Percentiles rank a stretch among this genome's conserved stretches.
phyloP scores from a whole-genome alignment of 1,139 yeast genomes.

The Yamadazyma songkhlaensis region DNA sequence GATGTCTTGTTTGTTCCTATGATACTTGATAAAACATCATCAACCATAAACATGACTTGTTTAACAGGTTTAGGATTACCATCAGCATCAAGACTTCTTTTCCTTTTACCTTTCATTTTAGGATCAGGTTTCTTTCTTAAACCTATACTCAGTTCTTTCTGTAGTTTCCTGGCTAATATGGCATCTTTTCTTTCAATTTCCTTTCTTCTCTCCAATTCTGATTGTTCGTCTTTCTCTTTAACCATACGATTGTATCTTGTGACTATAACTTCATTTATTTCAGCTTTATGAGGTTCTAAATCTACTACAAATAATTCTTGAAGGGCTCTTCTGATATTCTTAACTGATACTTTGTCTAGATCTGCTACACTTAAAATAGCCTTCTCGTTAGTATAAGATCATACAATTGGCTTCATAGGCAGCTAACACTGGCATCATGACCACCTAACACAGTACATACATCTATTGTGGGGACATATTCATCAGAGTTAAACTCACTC shows the following conservation, averaged over 20 bases:
- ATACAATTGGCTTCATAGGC: too few relatives aligned
- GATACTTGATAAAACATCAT: slow-evolving; percentile 49
- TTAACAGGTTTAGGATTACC: slow-evolving; percentile 1
- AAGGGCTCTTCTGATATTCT: slow-evolving; percentile 65
- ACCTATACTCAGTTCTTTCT: slow-evolving; percentile 25
- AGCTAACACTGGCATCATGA: too few relatives aligned
- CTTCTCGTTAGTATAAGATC: slow-evolving; percentile 41
- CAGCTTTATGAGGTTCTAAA: slow-evolving; percentile 49
- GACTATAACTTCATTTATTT: slow-evolving; percentile 59
- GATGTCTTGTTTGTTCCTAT: slow-evolving; percentile 41
- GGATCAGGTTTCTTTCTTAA: slow-evolving; percentile 2
- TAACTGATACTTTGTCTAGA: slow-evolving; percentile 68
- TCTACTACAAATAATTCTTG: slow-evolving; percentile 65
- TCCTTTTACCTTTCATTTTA: slow-evolving; percentile 8
- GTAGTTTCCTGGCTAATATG: slow-evolving; percentile 45
- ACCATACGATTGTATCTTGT: slow-evolving; percentile 53
- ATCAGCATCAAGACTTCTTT: slow-evolving; percentile 2
- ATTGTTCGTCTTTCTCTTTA: slow-evolving; percentile 32
- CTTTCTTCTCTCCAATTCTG: slow-evolving; percentile 24
- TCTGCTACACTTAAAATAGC: slow-evolving; percentile 77
- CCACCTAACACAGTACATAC: slow-evolving; percentile 35
- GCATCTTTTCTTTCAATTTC: slow-evolving; percentile 42
- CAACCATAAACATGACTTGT: slow-evolving; percentile 22
- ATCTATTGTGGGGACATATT: slow-evolving; percentile 66
- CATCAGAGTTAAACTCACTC: slow-evolving; percentile 11